Base-by-base conservation (phyloP, 495 filamentous ascomycete species). In the Penicillium lagena region DNA sequence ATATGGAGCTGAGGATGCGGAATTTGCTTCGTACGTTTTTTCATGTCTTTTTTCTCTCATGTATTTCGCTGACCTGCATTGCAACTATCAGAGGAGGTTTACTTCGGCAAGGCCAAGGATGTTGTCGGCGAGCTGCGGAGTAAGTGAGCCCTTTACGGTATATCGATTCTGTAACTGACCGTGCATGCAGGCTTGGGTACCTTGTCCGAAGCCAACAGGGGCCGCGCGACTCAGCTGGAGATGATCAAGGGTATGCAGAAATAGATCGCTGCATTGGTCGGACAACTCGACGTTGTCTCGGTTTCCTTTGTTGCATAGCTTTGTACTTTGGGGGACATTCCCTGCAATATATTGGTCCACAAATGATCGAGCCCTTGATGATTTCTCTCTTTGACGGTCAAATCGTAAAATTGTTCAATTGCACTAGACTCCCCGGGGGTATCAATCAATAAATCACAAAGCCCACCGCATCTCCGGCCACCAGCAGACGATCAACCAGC, bases 1-100 rank as follows among this genome's bases (percentile, higher is more conserved):
- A 99, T 71, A 96, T 99, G 91, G 93, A 99, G 46, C 76, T 96
- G 63, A 95, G 96, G 79, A 99, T 99, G 94, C 82, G 93, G 67
- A 99, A 97, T 63, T 65, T 97, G 66, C 73, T 99, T 61, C 94
- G 79, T 82, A 68, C 39, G 78, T 70, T 14, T 35, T 22, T 34
- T 12, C 32, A 10, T 34, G 1, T 31, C 8, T 43, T 32, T 30
- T 28, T n/a, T 34, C 13, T 30, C 3, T 14, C 36, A 32, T 34
- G 7, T 13, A 28, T 7, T 27, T 14, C 43, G 43, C 46, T 60
- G 43, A 58, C 46, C 15, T 43, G 17, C 13, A 2, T 15, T 22
- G 35, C 15, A 40, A 13, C 29, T 35, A 52, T 45, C 44, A 81
- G 79, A 97, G 75, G 93, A 99, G 71, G 93, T 99, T 39, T 99